Base-by-base conservation (phyloP, 1,284 basidiomycete genomes). In the Hypsizygus ulmarius region DNA sequence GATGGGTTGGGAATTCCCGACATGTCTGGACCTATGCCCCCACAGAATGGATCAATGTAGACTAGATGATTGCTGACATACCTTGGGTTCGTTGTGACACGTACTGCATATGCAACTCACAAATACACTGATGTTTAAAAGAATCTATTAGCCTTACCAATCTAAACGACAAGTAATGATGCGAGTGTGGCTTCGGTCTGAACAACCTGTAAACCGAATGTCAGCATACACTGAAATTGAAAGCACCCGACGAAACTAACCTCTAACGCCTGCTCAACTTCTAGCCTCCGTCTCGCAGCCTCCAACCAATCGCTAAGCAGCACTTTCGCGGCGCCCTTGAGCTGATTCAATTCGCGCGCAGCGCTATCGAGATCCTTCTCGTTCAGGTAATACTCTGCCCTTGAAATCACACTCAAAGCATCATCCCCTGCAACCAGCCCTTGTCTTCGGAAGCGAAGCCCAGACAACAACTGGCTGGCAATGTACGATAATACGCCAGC, bases 341-440 rank as follows among this genome's bases (percentile, higher is more conserved):
- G 72, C 67, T 91, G 87, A 69, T 99, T 99, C 37, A 98, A 73
- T 71, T 98, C 94, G 47, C 96, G 75, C 29, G 94, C 74, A 10
- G 97, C 96, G 53, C 79, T 82, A 60, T 98, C 95, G 56, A 99
- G 72, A 64, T 98, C 91, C 75, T 96, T 94, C 70, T 94, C 88
- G 53, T 88, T 87, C 61, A 99, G 69, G 63, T 90, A 82, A 68
- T 89, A 85, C 69, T 97, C 92, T n/a, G 93, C 93, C 45, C 96
- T 74, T 2, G 94, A 85, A 34, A 99, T 67, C 39, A 93, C 84
- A 60, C 89, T 91, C 48, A 93, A 73, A 21, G 95, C 89, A 65
- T 98, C 96, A 42, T 82, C 70, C 10, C 94, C 94, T 36, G 82
- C 72, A 2, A 88, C 82, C 15, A 89, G 67, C 3, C 89, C 87